A percentile compares a stretch with the other conserved stretches of the same genome.
These are phyloP conservation scores for Picea glauca DNA, from an alignment of 75 land plant species.

Conservation along the genomic window DNA sequence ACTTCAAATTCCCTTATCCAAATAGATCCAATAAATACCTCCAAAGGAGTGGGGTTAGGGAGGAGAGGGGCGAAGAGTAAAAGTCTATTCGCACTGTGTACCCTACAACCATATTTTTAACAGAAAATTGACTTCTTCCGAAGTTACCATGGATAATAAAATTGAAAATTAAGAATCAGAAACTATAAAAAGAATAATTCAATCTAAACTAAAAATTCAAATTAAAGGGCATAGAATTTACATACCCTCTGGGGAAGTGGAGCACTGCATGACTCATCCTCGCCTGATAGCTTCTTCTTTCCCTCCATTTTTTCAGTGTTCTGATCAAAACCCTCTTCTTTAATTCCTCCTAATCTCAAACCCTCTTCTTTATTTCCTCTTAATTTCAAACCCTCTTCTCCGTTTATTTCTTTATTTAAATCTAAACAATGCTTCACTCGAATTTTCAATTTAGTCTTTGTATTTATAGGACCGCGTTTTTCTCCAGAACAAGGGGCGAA, in stretches of 20 bases:
- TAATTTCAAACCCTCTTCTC: too few species aligned
- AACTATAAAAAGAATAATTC: not conserved
- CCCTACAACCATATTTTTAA: not conserved
- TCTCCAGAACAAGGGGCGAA: too few species aligned
- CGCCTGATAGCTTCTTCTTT: constrained; percentile 16
- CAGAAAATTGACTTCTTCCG: not conserved
- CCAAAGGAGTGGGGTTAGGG: not conserved
- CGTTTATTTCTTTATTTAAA: too few species aligned
- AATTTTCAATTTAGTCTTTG: too few species aligned
- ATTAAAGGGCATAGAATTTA: not conserved
- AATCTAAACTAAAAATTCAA: too few species aligned
- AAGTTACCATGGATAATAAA: not conserved
- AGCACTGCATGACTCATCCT: constrained; percentile 35
- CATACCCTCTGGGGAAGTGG: constrained; percentile 52
- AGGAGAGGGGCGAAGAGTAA: not conserved
- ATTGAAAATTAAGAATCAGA: not conserved
- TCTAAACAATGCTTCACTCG: too few species aligned
- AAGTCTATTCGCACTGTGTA: not conserved
- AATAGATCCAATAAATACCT: not conserved
- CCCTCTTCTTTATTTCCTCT: too few species aligned
- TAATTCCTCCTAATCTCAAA: too few species aligned
- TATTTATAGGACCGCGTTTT: too few species aligned
- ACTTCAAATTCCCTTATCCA: too few species aligned
- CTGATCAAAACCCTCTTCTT: constrained; percentile 9
- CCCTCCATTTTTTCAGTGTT: not conserved